Percentiles rank a stretch among this genome's conserved stretches.
Conservation (phyloP, 208 protist genomes). For the Trypanosoma theileri region DNA sequence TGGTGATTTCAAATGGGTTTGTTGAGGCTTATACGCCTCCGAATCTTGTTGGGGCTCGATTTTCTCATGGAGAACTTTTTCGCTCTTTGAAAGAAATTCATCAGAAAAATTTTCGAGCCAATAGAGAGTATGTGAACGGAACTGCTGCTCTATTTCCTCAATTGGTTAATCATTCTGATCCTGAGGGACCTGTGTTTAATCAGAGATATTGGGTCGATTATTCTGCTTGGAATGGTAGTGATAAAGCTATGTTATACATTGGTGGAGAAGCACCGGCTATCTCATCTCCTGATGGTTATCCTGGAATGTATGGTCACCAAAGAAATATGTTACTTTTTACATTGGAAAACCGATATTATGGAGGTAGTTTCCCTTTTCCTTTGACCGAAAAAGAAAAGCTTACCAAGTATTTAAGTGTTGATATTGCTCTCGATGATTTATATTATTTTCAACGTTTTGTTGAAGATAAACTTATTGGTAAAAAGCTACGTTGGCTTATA, state of each 20-base stretch:
- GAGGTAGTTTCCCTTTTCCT: conserved; percentile 34
- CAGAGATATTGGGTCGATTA: conserved; percentile 44
- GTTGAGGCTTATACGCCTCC: not conserved
- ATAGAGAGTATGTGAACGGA: conserved; percentile 21
- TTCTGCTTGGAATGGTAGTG: conserved; percentile 19
- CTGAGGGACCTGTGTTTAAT: conserved; percentile 24
- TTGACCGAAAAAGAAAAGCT: conserved; percentile 29
- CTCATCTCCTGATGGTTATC: conserved; percentile 32
- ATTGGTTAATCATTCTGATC: conserved; percentile 27
- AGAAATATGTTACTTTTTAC: conserved; percentile 31
- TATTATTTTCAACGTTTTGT: conserved; percentile 31
- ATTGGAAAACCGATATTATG: conserved; percentile 53
- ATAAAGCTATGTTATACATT: conserved; percentile 37
- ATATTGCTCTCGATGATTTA: conserved; percentile 41
- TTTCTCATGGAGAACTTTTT: conserved; percentile 6
- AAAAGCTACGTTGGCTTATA: conserved; percentile 37
- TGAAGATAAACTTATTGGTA: conserved; percentile 26
- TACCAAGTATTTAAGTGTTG: conserved; percentile 31
- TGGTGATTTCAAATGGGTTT: not conserved
- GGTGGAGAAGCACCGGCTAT: conserved; percentile 24
- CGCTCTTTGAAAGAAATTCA: not conserved
- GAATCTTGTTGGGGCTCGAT: not conserved
- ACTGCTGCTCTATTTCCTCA: conserved; percentile 32
- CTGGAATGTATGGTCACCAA: conserved; percentile 31
- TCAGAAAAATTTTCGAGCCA: not conserved